Conservation (phyloP, 1,284 basidiomycete species). For the Sporisorium graminicola region DNA sequence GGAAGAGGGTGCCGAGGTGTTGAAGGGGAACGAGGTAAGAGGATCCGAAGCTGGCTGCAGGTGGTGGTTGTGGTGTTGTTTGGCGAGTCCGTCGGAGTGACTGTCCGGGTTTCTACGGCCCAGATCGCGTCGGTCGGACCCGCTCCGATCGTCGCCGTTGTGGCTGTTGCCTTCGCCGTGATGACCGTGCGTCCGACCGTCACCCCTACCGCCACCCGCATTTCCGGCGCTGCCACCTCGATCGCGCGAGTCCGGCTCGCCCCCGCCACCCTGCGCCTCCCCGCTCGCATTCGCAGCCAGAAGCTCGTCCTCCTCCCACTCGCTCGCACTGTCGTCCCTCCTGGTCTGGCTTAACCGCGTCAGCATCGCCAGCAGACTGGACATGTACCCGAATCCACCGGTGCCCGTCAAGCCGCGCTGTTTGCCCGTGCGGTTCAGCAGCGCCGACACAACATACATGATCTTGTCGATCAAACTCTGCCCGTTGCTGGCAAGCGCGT, state of each 20-base stretch:
- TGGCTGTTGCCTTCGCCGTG: neutral
- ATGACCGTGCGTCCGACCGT: neutral
- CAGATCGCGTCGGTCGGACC: neutral
- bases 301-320: slow-evolving; percentile 11
- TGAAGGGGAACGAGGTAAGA: slow-evolving; percentile 1
- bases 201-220: neutral
- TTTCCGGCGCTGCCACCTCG: neutral
- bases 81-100: neutral
- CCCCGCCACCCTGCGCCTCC: slow-evolving; percentile 2
- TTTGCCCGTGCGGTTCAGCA: slow-evolving; percentile 25
- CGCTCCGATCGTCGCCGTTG: neutral
- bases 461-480: slow-evolving; percentile 51
- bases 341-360: slow-evolving; percentile 38
- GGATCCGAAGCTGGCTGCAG: neutral
- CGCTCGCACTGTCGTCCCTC: slow-evolving; percentile 21
- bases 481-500: slow-evolving; percentile 54
- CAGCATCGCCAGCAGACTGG: slow-evolving; percentile 34
- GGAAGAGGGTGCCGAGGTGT: neutral
- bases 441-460: slow-evolving; percentile 43
- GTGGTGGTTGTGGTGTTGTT: neutral
- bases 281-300: neutral
- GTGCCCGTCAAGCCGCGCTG: slow-evolving; percentile 2
- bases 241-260: neutral
- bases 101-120: too few relatives aligned
- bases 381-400: slow-evolving; percentile 39